Evolutionary conservation across 768 basidiomycete species (phyloP).

Genomic region (Mycena kentingensis): DNA sequence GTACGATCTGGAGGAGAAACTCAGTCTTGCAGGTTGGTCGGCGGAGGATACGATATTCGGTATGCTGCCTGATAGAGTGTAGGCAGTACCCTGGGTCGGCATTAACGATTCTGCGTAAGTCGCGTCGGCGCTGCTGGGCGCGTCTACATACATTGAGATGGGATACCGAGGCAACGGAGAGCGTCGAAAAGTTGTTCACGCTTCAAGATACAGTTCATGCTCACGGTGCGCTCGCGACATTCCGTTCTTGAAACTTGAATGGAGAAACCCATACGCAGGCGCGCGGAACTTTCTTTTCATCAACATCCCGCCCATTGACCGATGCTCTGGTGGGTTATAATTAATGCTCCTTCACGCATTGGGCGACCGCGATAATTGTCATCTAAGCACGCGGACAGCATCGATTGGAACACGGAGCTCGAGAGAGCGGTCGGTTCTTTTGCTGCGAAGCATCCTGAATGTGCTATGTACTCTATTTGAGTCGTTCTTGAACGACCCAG

Average conservation of each 20-base stretch:
- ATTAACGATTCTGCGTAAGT: constrained; percentile 48
- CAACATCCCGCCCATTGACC: constrained; percentile 43
- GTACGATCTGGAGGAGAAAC: constrained; percentile 26
- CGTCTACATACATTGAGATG: constrained; percentile 1
- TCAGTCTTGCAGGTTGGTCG: constrained; percentile 33
- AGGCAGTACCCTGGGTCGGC: constrained; percentile 47
- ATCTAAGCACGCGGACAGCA: constrained; percentile 22
- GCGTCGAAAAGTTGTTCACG: constrained; percentile 34
- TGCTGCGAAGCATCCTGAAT: constrained; percentile 32
- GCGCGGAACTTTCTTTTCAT: constrained; percentile 43
- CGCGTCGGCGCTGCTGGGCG: not conserved
- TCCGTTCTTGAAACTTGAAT: not conserved
- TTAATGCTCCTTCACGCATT: too few species aligned
- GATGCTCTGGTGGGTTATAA: too few species aligned
- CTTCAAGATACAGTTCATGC: constrained; percentile 40
- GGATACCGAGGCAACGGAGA: constrained; percentile 5
- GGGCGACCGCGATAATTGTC: too few species aligned
- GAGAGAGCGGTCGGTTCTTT: constrained; percentile 28
- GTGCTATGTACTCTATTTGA: constrained; percentile 43
- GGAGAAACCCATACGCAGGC: constrained; percentile 26
- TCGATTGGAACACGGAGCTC: constrained; percentile 40
- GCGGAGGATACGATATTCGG: constrained; percentile 36
- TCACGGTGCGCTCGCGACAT: constrained; percentile 3
- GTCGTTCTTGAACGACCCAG: constrained; percentile 38
- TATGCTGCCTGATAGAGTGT: constrained; percentile 14